Evolutionary conservation across 208 protist species (phyloP).

Genomic region (Wallacemonas sp.): DNA sequence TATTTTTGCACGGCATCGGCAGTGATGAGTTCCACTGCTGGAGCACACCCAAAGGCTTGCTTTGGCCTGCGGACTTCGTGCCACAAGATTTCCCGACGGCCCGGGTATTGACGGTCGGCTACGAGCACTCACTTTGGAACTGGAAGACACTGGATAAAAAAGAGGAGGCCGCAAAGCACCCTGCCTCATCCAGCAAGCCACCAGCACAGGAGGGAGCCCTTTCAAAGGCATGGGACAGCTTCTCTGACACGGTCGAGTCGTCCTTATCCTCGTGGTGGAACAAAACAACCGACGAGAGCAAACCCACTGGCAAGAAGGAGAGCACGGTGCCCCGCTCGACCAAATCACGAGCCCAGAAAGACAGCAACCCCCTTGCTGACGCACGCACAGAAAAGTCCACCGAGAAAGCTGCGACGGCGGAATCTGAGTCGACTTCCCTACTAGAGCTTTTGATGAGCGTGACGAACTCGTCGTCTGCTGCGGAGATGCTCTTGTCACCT

Average conservation of each 20-base stretch:
- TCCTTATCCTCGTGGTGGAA: conserved; percentile 10
- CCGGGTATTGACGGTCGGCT: conserved; percentile 54
- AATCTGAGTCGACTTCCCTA: not conserved
- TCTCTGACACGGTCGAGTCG: conserved; percentile 10
- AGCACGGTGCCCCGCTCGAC: no score
- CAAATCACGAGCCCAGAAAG: no score
- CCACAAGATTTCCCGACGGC: conserved; percentile 71
- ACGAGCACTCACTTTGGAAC: conserved; percentile 63
- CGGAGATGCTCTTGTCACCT: conserved; percentile 2
- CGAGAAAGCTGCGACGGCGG: not conserved
- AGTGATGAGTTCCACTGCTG: conserved; percentile 73
- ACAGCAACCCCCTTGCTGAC: no score
- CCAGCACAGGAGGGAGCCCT: conserved; percentile 3
- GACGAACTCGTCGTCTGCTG: conserved; percentile 1
- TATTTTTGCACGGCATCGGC: conserved; percentile 69
- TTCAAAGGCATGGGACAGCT: conserved; percentile 12
- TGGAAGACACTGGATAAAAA: conserved; percentile 22
- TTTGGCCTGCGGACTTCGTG: conserved; percentile 67
- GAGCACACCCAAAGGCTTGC: conserved; percentile 44
- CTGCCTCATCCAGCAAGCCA: not conserved
- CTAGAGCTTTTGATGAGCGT: conserved; percentile 13
- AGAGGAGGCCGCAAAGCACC: conserved; percentile 12
- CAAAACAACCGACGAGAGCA: not conserved
- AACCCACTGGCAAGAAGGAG: not conserved
- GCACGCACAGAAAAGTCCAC: no score